These are phyloP conservation scores for Candida germanica DNA, from an alignment of 805 yeast genomes.

Conservation along the genomic window DNA sequence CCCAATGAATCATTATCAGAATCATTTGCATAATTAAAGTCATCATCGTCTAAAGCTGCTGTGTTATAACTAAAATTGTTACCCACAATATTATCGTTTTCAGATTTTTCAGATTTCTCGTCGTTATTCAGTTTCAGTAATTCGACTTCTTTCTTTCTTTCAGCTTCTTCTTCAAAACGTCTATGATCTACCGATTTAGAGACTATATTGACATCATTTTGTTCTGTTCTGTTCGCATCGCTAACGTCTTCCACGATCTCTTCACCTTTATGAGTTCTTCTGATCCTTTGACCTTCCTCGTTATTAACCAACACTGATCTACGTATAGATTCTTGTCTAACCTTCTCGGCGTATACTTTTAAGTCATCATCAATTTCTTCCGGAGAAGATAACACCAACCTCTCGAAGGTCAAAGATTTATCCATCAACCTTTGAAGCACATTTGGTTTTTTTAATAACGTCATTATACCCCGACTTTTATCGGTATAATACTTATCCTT, in stretches of 20 bases:
- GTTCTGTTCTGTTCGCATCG: constrained; percentile 24
- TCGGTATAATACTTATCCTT: constrained; percentile 52
- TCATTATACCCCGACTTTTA: constrained; percentile 56
- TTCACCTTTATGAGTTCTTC: constrained; percentile 87
- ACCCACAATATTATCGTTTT: constrained; percentile 1
- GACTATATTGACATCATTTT: constrained; percentile 24
- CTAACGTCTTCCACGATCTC: constrained; percentile 57
- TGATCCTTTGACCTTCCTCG: constrained; percentile 55
- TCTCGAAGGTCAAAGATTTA: constrained; percentile 50
- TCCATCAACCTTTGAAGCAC: constrained; percentile 58
- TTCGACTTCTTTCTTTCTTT: not conserved
- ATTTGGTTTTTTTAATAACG: constrained; percentile 48
- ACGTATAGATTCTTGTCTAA: constrained; percentile 63
- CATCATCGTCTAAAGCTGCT: constrained; percentile 21
- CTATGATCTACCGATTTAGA: constrained; percentile 37
- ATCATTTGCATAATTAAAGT: constrained; percentile 21
- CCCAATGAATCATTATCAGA: constrained; percentile 21
- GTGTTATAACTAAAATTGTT: constrained; percentile 15
- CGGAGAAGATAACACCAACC: constrained; percentile 61
- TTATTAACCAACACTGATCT: constrained; percentile 64
- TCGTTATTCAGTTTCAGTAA: not conserved
- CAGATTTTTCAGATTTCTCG: not conserved
- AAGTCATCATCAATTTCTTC: constrained; percentile 82
- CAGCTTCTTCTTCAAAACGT: constrained; percentile 21
- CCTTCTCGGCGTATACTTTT: constrained; percentile 65